Base-by-base conservation (phyloP, 164 flowering plant genomes). In the Hamamelis virginiana region DNA sequence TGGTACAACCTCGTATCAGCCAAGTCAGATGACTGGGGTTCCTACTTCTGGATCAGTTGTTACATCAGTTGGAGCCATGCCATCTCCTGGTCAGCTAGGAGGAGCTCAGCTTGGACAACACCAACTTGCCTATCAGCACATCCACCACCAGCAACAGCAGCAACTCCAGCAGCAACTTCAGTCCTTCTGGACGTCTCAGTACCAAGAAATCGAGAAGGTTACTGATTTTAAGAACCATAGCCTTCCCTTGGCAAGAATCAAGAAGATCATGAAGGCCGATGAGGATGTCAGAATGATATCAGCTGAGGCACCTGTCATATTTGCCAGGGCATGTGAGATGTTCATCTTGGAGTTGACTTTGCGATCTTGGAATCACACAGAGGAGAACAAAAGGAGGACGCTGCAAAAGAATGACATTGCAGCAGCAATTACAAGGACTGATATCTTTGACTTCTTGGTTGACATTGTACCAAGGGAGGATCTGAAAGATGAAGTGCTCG, bases 321-420 rank as follows among this genome's bases (percentile, higher is more conserved):
- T 85, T 75, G 88, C 88, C 26, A 71, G 85, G 79, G 88, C 88
- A 0, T 85, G 88, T 60, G 88, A 85, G 62, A 85, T 85, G 88
- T 85, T 85, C 76, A 83, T 85, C 28, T 55, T 81, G 16, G 88
- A 85, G 60, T 46, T 85, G 74, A 85, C 88, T 9, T 60, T 85
- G 62, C 75, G 86, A 3, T 76, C 88, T 4, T 85, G 88, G 88
- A 81, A 81, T 65, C 84, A 82, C 75, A 80, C 86, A 0, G 88
- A 85, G 67, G 86, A 85, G 78, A 85, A 81, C 80, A 85, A 85
- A 57, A 74, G 88, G 72, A 70, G 86, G 75, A 85, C 88, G 1
- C 80, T 85, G 47, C 88, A 82, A 64, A 85, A 79, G 76, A 85
- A 85, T 64, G 88, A 85, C 51, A 82, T 85, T 50, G 84, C 84